These are phyloP conservation scores for Talaromyces borbonicus DNA, from an alignment of 495 filamentous ascomycete species.

Conservation along the genomic window DNA sequence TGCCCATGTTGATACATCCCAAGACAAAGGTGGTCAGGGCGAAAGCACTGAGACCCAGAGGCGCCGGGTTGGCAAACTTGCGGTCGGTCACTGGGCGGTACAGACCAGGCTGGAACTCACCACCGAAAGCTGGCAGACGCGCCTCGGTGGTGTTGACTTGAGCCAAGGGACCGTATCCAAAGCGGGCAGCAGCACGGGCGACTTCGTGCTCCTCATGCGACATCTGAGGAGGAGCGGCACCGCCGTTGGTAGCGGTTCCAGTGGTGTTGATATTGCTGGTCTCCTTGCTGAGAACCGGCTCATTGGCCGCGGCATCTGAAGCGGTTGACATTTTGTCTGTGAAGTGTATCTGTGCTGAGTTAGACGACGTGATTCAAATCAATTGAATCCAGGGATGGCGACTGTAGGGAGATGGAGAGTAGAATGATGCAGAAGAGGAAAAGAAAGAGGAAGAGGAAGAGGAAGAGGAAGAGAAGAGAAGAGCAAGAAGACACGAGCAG, in stretches of 20 bases:
- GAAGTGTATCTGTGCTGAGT: neutral
- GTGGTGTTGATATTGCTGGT: constrained; percentile 4
- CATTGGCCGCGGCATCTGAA: neutral
- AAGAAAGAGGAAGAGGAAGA: neutral
- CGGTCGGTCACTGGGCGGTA: constrained; percentile 65
- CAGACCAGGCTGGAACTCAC: constrained; percentile 92
- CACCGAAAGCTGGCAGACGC: constrained; percentile 74
- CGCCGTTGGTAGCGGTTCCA: constrained; percentile 10
- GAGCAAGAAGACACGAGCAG: constrained; percentile 9
- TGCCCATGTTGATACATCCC: constrained; percentile 69
- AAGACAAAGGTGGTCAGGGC: constrained; percentile 94
- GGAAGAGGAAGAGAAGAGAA: constrained; percentile 9
- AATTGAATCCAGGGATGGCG: no score
- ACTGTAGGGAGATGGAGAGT: neutral
- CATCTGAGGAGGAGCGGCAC: constrained; percentile 24
- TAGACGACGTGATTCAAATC: neutral
- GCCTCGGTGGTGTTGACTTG: constrained; percentile 55
- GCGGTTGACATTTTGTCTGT: neutral
- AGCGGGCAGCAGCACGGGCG: constrained; percentile 37
- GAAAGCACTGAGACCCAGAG: constrained; percentile 80
- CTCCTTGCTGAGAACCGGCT: constrained; percentile 27
- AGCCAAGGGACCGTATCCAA: constrained; percentile 56
- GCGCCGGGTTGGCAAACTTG: constrained; percentile 84
- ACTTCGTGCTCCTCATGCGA: constrained; percentile 37
- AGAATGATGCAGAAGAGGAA: neutral